Evolutionary conservation across 257 asterid species (phyloP).

Genomic region (Mitragyna speciosa): DNA sequence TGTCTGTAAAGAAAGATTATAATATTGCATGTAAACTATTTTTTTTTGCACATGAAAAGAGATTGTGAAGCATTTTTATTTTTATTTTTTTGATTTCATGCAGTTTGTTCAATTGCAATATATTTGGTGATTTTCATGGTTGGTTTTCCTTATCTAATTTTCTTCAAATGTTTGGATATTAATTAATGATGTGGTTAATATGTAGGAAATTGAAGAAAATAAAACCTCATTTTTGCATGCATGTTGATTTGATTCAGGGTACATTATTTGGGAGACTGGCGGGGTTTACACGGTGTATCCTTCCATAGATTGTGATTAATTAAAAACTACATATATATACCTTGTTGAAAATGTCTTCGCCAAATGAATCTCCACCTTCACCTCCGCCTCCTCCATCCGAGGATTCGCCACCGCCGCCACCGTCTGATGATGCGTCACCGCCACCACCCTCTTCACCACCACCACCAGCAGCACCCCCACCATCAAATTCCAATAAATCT

Average conservation of each 20-base stretch:
- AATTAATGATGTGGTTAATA: background rate
- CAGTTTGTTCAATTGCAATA: background rate
- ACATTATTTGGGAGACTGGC: slow-evolving; percentile 54
- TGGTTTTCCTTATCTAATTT: background rate
- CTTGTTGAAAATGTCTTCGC: slow-evolving; percentile 30
- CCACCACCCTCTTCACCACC: slow-evolving; percentile 19
- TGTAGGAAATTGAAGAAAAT: background rate
- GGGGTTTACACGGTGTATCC: slow-evolving; percentile 29
- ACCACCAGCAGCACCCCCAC: slow-evolving; percentile 24
- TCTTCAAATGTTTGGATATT: background rate
- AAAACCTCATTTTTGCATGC: background rate
- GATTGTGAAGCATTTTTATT: background rate
- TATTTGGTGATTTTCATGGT: background rate
- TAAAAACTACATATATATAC: no score
- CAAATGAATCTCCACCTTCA: slow-evolving; percentile 20
- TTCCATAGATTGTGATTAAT: slow-evolving; percentile 8
- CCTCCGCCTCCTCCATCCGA: slow-evolving; percentile 13
- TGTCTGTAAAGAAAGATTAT: background rate
- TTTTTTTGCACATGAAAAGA: background rate
- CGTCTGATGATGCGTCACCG: slow-evolving; percentile 21
- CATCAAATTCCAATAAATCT: background rate
- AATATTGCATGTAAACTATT: background rate
- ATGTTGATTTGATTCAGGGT: slow-evolving; percentile 28
- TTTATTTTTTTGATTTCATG: background rate
- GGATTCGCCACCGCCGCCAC: slow-evolving; percentile 30